A percentile compares a stretch with the other conserved stretches of the same genome.
Evolutionary conservation across 768 basidiomycete genomes (phyloP).

Genomic region (Psilocybe azurescens): DNA sequence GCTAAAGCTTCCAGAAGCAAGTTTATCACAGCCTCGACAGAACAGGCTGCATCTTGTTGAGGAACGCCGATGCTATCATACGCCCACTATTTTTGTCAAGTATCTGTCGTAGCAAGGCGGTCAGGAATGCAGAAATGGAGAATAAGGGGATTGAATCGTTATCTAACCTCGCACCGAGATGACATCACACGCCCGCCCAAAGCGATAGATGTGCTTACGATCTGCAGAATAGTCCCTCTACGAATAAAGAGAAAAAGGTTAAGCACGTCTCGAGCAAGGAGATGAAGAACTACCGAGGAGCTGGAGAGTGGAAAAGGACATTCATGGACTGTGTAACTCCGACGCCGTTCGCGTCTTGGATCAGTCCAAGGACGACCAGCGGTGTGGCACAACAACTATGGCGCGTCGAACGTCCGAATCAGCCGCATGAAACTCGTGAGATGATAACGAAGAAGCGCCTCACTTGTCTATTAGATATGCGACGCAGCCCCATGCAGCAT

Average conservation of each 20-base stretch:
- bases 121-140: neutral
- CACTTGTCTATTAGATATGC: conserved; percentile 80
- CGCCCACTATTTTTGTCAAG: conserved; percentile 62
- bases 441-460: conserved; percentile 22
- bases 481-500: conserved; percentile 79
- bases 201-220: conserved; percentile 67
- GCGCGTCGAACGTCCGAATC: neutral
- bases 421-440: neutral
- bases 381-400: conserved; percentile 69
- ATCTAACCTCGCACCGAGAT: conserved; percentile 69
- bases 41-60: conserved; percentile 77
- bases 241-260: conserved; percentile 13
- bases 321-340: conserved; percentile 79
- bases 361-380: conserved; percentile 67
- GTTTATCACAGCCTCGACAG: conserved; percentile 47
- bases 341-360: conserved; percentile 67
- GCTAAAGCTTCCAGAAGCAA: neutral
- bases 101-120: conserved; percentile 42
- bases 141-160: neutral
- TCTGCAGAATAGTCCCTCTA: conserved; percentile 64
- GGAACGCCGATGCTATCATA: conserved; percentile 66
- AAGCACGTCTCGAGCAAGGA: neutral
- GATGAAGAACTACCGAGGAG: conserved; percentile 51
- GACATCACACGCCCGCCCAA: conserved; percentile 75
- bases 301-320: conserved; percentile 72